Percentiles rank a stretch among this genome's conserved stretches.
Evolutionary conservation across 2,329 filamentous ascomycete species (phyloP).

Genomic region (Stachybotrys elegans): DNA sequence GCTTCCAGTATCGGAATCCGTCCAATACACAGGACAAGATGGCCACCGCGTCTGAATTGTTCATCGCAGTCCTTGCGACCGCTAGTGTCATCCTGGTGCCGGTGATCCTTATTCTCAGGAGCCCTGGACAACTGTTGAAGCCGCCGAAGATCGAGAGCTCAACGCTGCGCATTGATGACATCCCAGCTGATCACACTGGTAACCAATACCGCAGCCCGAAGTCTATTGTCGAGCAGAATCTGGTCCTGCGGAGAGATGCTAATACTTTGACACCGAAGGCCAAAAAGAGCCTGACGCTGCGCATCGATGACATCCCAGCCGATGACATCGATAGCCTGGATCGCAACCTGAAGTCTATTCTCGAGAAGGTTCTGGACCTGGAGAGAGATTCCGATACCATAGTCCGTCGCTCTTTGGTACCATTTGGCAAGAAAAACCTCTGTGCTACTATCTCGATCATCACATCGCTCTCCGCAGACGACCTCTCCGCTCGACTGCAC

Average conservation of each 20-base stretch:
- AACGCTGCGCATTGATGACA: slow-evolving; percentile 3
- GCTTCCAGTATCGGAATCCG: background rate
- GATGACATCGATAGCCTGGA: slow-evolving; percentile 1
- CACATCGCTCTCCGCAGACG: slow-evolving; percentile 3
- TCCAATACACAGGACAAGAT: background rate
- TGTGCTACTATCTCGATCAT: slow-evolving; percentile 3
- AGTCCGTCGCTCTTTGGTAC: background rate
- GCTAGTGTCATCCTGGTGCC: background rate
- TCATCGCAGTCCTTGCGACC: background rate
- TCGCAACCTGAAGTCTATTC: background rate
- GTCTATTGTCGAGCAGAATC: background rate
- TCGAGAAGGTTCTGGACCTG: background rate
- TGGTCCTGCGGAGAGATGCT: background rate
- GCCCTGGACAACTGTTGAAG: background rate
- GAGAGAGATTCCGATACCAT: background rate
- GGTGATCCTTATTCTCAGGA: background rate
- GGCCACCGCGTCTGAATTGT: background rate
- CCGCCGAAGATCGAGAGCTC: background rate
- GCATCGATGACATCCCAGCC: slow-evolving; percentile 5
- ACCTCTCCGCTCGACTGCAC: slow-evolving; percentile 1
- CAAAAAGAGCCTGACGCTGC: slow-evolving; percentile 1
- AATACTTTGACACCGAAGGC: no score
- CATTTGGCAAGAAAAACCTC: background rate
- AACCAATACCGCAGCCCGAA: background rate
- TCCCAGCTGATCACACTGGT: slow-evolving; percentile 1